phyloP scores from a whole-genome alignment of 2,329 filamentous ascomycete genomes.

The Pyrenophora graminea region DNA sequence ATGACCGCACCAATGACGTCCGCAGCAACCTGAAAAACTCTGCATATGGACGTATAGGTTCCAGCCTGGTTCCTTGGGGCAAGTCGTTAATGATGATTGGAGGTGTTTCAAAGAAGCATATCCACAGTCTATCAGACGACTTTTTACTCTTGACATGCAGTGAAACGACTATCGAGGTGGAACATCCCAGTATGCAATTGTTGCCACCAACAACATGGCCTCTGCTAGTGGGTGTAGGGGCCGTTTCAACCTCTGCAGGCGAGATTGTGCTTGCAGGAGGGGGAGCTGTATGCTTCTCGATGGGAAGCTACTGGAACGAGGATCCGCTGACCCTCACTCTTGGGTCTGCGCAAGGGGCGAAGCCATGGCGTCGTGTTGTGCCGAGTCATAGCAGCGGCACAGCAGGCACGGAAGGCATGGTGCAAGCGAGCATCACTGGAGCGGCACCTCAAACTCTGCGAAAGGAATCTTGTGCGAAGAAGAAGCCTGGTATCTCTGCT shows the following conservation, averaged over 20 bases:
- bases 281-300: slow-evolving; percentile 86
- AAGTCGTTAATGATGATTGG: slow-evolving; percentile 57
- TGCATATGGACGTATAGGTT: slow-evolving; percentile 55
- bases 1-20: slow-evolving; percentile 35
- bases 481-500: slow-evolving; percentile 13
- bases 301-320: slow-evolving; percentile 81
- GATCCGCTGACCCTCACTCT: slow-evolving; percentile 29
- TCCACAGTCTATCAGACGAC: slow-evolving; percentile 33
- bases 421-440: slow-evolving; percentile 12
- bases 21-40: slow-evolving; percentile 21
- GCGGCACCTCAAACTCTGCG: slow-evolving; percentile 16
- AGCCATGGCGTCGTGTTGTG: slow-evolving; percentile 23
- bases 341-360: slow-evolving; percentile 17
- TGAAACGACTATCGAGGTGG: slow-evolving; percentile 23
- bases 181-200: slow-evolving; percentile 23
- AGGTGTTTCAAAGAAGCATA: slow-evolving; percentile 50
- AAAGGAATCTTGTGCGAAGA: slow-evolving; percentile 8
- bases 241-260: slow-evolving; percentile 52
- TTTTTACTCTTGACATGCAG: slow-evolving; percentile 32
- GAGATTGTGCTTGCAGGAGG: slow-evolving; percentile 72
- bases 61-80: slow-evolving; percentile 53
- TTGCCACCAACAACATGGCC: slow-evolving; percentile 55
- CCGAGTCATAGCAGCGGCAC: slow-evolving; percentile 16
- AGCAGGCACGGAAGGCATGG: slow-evolving; percentile 12
- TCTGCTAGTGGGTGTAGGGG: slow-evolving; percentile 71